Evolutionary conservation across 345 rosid genomes (phyloP), one percentile per base, ranked within the genome.

Genomic region (Toxicodendron radicans): DNA sequence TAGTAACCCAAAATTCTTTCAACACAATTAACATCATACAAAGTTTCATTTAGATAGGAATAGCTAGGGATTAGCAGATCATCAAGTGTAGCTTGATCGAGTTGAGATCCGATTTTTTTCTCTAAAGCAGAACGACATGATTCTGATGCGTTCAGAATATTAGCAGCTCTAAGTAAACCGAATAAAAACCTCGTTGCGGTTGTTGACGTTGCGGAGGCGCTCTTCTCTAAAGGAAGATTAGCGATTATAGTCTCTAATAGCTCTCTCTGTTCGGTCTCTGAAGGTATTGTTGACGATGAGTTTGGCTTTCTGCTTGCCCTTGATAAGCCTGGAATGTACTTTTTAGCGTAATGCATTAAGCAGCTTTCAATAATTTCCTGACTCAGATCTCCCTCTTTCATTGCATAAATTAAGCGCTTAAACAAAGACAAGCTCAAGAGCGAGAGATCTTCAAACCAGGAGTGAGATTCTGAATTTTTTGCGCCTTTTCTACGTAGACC

Each of bases 1-100:
- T 90, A 95, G 77, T 87, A 80, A 43, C 87, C 79, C 48, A 95
- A 70, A 53, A 95, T 91, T 70, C 97, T 91, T 83, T 91, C 97
- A 10, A 95, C 81, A 81, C 97, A 91, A 79, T 93, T 94, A n/a
- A 95, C 98, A 45, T 95, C 97, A 64, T 95, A 95, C 66, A 95
- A 78, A 0, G 99, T 95, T 78, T 95, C 99, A 66, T 90, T 90
- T 45, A 93, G 90, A 83, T 93, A 91, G 0, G 99, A 95, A 65
- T 95, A 95, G 79, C 99, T 95, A 3, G 99, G 99, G 54, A 95
- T 91, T 67, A 95, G 85, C 27, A 95, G 75, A 83, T 95, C 99
- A 79, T 95, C 99, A 12, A 93, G 89, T 48, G 92, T 85, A 49
- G 94, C 97, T 80, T 83, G 84, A 43, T 95, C 98, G 13, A 95